Evolutionary conservation across 1,284 basidiomycete species (phyloP), one percentile per base, ranked within the genome.

Genomic region (Salmacisia buchloeana): DNA sequence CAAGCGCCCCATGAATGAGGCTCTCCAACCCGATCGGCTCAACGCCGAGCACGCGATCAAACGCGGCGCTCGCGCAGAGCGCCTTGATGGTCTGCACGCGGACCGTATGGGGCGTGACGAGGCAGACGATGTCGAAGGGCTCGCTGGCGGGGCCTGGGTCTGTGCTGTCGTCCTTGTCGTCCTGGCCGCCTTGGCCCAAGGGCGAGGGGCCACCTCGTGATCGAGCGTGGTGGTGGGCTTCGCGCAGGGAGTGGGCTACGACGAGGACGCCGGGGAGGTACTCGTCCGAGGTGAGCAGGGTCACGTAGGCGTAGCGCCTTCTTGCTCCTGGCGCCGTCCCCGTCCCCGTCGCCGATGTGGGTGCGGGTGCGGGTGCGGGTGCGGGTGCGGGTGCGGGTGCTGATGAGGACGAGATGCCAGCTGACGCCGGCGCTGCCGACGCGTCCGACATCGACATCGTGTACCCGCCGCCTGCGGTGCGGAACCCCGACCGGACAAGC

Each of bases 181-280:
- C n/a, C n/a, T n/a, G n/a, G n/a, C n/a, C n/a, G n/a, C n/a, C n/a
- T n/a, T n/a, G n/a, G n/a, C n/a, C n/a, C n/a, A 15, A 23, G 43
- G 5, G 62, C 60, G 25, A 45, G 39, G 33, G 23, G 33, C 36
- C 65, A 61, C 41, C 58, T 61, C 33, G 60, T 67, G 23, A 46
- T 61, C 25, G 65, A 34, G 35, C 64, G 23, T 39, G 62, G 12
- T 38, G 61, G 64, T 75, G 73, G n/a, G 60, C 65, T 41, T 68
- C 63, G 31, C 72, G 69, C 5, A 75, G 91, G 23, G 93, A 90
- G 62, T 89, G 89, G 38, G 87, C 89, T 69, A 92, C 83, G 62
- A 90, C 87, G 68, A 97, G 87, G 23, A 90, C 92, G 62, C 94
- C 94, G 39, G 92, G 91, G 52, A 97, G 87, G 82, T 97, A 98